Percentiles rank a stretch among this genome's conserved stretches.
Evolutionary conservation across 2,329 filamentous ascomycete species (phyloP).

Genomic region (Ilyonectria sp.): DNA sequence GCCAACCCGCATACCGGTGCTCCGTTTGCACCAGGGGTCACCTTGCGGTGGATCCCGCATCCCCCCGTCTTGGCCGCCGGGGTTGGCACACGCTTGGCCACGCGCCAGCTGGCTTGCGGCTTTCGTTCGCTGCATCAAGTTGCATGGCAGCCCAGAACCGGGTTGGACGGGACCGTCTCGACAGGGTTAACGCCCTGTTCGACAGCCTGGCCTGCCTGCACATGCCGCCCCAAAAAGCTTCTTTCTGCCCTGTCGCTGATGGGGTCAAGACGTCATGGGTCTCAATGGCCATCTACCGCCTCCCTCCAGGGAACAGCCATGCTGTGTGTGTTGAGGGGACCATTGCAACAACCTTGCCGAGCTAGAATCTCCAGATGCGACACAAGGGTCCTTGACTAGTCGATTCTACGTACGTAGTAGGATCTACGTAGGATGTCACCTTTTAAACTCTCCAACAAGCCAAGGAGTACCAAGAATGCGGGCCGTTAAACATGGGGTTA

Average conservation of each 20-base stretch:
- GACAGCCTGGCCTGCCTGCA: neutral
- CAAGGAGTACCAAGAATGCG: neutral
- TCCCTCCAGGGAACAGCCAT: neutral
- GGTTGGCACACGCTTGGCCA: neutral
- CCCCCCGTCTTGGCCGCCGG: neutral
- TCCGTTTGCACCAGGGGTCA: neutral
- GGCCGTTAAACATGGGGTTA: neutral
- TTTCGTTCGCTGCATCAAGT: neutral
- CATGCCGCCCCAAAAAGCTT: slow-evolving; percentile 28
- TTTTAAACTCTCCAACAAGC: neutral
- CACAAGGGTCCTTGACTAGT: neutral
- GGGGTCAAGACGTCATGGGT: neutral
- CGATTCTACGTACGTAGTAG: neutral
- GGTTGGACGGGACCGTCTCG: neutral
- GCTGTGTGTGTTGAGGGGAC: neutral
- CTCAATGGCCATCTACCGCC: neutral
- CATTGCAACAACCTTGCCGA: neutral
- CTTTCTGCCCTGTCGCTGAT: slow-evolving; percentile 12
- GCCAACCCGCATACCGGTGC: neutral
- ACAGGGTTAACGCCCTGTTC: neutral
- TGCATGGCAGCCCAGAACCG: neutral
- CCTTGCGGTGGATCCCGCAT: neutral
- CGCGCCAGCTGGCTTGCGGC: no score
- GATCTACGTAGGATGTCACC: neutral
- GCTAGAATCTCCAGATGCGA: neutral